Percentiles rank a stretch among this genome's conserved stretches.
phyloP scores from a whole-genome alignment of 352 stramenopile species.

The Aphanomyces euteiches region DNA sequence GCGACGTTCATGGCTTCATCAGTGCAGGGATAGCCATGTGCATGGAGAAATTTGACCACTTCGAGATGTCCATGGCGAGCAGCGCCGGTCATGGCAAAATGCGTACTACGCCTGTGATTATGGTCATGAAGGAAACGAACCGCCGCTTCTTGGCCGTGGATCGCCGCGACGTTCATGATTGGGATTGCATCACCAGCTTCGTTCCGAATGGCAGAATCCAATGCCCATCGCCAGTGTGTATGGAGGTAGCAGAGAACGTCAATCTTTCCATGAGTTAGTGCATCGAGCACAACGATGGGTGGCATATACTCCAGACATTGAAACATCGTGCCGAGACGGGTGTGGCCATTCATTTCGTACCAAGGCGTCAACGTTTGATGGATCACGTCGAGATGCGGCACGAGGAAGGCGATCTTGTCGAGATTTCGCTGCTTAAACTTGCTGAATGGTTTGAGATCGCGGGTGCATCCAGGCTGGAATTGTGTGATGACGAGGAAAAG shows the following conservation, averaged over 20 bases:
- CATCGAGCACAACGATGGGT: background rate
- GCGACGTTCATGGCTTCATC: slow-evolving; percentile 41
- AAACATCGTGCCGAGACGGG: slow-evolving; percentile 2
- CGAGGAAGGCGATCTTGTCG: slow-evolving; percentile 13
- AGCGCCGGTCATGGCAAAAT: slow-evolving; percentile 12
- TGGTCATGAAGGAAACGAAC: slow-evolving; percentile 16
- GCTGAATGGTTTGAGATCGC: slow-evolving; percentile 1
- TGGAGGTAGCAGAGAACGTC: slow-evolving; percentile 11
- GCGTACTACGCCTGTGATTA: background rate
- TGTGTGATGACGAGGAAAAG: slow-evolving; percentile 21
- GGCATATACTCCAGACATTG: slow-evolving; percentile 6
- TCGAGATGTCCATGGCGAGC: slow-evolving; percentile 13
- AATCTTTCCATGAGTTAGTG: slow-evolving; percentile 1
- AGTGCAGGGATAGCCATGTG: slow-evolving; percentile 2
- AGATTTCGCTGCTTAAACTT: background rate
- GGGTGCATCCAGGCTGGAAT: slow-evolving; percentile 3
- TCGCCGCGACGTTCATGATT: slow-evolving; percentile 15
- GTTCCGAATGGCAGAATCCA: slow-evolving; percentile 11
- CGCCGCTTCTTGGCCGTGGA: background rate
- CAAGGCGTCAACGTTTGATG: slow-evolving; percentile 4
- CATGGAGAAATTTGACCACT: slow-evolving; percentile 7
- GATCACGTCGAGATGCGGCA: background rate
- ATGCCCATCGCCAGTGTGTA: background rate
- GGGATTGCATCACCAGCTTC: slow-evolving; percentile 9
- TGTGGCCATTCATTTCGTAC: background rate